Evolutionary conservation across 768 basidiomycete genomes (phyloP).

Genomic region (Kondoa subrosea): DNA sequence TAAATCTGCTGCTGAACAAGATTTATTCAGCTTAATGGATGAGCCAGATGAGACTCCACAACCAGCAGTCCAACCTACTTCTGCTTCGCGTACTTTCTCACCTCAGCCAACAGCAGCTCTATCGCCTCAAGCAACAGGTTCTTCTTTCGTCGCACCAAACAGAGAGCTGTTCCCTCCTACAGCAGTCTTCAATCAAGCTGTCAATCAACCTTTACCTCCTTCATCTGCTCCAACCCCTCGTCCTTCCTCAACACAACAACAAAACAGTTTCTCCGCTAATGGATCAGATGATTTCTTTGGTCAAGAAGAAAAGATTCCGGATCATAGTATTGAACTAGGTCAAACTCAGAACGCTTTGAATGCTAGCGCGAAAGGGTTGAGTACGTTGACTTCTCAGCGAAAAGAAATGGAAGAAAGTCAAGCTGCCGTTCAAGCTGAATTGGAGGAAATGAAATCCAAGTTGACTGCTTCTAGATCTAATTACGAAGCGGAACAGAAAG

Average conservation of each 20-base stretch:
- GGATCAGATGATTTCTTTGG: conserved; percentile 18
- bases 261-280: conserved; percentile 3
- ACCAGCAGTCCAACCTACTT: conserved; percentile 19
- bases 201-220: conserved; percentile 11
- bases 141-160: conserved; percentile 1
- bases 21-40: conserved; percentile 36
- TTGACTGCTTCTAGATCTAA: conserved; percentile 65
- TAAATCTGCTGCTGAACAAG: conserved; percentile 14
- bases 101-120: conserved; percentile 10
- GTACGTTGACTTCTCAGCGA: conserved; percentile 51
- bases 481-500: conserved; percentile 64
- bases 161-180: background rate
- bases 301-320: conserved; percentile 2
- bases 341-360: conserved; percentile 69
- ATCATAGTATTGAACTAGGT: conserved; percentile 51
- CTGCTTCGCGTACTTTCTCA: conserved; percentile 14
- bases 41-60: conserved; percentile 44
- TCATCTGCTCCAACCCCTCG: background rate
- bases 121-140: conserved; percentile 13
- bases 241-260: background rate
- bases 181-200: background rate
- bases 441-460: conserved; percentile 65
- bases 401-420: conserved; percentile 48
- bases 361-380: conserved; percentile 57
- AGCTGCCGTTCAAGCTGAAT: conserved; percentile 51